Percentiles rank a stretch among this genome's conserved stretches.
Evolutionary conservation across 768 basidiomycete genomes (phyloP).

Genomic region (Neoboletus subvelutipes): DNA sequence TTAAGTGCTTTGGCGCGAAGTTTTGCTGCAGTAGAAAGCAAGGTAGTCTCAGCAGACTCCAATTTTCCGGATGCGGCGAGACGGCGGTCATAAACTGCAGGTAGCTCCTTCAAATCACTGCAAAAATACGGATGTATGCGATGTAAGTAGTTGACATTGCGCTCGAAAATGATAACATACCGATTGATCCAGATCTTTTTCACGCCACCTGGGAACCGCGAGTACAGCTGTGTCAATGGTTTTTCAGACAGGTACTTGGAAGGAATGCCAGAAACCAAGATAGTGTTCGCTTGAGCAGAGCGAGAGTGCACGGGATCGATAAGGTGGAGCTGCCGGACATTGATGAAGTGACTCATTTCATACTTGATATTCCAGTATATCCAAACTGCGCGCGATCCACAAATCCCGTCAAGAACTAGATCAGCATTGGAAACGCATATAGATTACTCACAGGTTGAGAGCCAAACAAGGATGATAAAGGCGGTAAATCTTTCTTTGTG

Average conservation of each 20-base stretch:
- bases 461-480: conserved; percentile 72
- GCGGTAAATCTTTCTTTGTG: conserved; percentile 67
- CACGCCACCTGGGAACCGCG: conserved; percentile 87
- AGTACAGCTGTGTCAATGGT: conserved; percentile 67
- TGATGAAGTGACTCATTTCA: conserved; percentile 82
- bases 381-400: conserved; percentile 55
- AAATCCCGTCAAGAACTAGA: background rate
- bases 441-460: conserved; percentile 67
- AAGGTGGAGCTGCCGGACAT: conserved; percentile 78
- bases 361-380: conserved; percentile 76
- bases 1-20: conserved; percentile 57
- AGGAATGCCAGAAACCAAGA: conserved; percentile 90
- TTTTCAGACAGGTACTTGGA: conserved; percentile 69
- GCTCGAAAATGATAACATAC: conserved; percentile 33
- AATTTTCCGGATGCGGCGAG: conserved; percentile 72
- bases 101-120: conserved; percentile 84
- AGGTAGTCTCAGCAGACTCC: conserved; percentile 79
- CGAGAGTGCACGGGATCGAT: conserved; percentile 70
- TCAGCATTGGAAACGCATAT: background rate
- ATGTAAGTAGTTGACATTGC: background rate
- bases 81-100: conserved; percentile 77
- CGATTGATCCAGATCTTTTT: conserved; percentile 91
- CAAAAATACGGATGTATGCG: background rate
- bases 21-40: conserved; percentile 77
- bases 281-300: conserved; percentile 84